Evolutionary conservation across 768 basidiomycete species (phyloP).

Genomic region (Hericium alpestre): DNA sequence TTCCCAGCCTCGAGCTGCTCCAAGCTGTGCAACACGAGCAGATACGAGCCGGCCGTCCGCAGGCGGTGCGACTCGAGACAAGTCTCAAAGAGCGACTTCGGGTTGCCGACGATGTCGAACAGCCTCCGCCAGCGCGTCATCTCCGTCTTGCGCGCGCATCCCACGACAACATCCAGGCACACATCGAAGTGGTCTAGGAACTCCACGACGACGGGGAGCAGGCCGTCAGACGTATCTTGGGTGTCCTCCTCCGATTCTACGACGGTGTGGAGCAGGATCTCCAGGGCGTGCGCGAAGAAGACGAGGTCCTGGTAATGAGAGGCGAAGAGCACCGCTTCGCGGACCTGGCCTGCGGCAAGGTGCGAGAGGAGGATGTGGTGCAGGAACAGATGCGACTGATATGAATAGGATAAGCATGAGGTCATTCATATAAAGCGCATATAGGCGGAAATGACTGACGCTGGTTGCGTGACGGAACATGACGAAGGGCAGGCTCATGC

Average conservation of each 20-base stretch:
- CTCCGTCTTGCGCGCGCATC: slow-evolving; percentile 94
- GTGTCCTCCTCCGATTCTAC: slow-evolving; percentile 63
- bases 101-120: slow-evolving; percentile 85
- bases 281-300: slow-evolving; percentile 88
- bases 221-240: slow-evolving; percentile 6
- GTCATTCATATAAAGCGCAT: background rate
- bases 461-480: slow-evolving; percentile 89
- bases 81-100: slow-evolving; percentile 77
- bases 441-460: slow-evolving; percentile 33
- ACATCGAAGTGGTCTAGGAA: slow-evolving; percentile 94
- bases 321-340: slow-evolving; percentile 79
- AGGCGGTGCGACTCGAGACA: slow-evolving; percentile 65
- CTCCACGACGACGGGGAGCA: slow-evolving; percentile 65
- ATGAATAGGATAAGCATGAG: too few relatives aligned
- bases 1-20: slow-evolving; percentile 79
- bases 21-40: slow-evolving; percentile 87
- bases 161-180: slow-evolving; percentile 85
- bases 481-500: slow-evolving; percentile 72
- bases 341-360: slow-evolving; percentile 48
- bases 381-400: slow-evolving; percentile 84
- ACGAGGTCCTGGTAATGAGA: slow-evolving; percentile 79
- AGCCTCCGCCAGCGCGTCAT: slow-evolving; percentile 81
- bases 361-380: slow-evolving; percentile 85
- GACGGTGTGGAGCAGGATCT: slow-evolving; percentile 88
- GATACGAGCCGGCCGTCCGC: slow-evolving; percentile 85